phyloP scores from a whole-genome alignment of 208 protist species.

The Naegleria lovaniensis region DNA sequence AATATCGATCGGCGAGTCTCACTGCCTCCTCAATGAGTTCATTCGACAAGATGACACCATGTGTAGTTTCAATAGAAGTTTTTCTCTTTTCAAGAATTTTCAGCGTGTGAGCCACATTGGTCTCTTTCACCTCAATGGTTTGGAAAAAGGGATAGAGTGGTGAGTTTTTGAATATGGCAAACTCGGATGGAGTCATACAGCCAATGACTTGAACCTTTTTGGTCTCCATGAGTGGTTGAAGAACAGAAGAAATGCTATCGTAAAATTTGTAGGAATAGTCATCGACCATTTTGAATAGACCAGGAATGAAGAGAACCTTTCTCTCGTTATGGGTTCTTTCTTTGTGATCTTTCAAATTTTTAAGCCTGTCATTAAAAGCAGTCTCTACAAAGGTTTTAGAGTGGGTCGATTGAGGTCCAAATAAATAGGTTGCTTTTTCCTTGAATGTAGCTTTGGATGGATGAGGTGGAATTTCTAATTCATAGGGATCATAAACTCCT shows the following conservation, averaged over 20 bases:
- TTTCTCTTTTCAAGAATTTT: neutral
- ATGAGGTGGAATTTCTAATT: neutral
- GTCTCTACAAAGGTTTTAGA: neutral
- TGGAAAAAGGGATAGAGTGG: neutral
- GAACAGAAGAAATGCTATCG: neutral
- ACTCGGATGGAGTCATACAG: neutral
- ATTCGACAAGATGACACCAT: neutral
- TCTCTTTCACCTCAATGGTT: neutral
- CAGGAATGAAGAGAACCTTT: neutral
- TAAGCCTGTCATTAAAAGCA: neutral
- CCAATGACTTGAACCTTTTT: neutral
- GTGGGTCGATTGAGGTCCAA: neutral
- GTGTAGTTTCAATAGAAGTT: neutral
- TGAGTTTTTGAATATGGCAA: neutral
- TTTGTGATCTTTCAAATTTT: neutral
- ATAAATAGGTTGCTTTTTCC: neutral
- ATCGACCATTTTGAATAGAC: neutral
- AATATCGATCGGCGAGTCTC: neutral
- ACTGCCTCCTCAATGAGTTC: neutral
- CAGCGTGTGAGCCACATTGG: no score
- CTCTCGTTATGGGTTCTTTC: no score
- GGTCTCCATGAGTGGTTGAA: neutral
- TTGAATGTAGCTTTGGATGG: neutral
- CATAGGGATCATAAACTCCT: neutral
- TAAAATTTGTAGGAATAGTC: neutral